These are phyloP conservation scores for Ogataea nakhonphanomensis DNA, from an alignment of 805 yeast species.

Conservation along the genomic window DNA sequence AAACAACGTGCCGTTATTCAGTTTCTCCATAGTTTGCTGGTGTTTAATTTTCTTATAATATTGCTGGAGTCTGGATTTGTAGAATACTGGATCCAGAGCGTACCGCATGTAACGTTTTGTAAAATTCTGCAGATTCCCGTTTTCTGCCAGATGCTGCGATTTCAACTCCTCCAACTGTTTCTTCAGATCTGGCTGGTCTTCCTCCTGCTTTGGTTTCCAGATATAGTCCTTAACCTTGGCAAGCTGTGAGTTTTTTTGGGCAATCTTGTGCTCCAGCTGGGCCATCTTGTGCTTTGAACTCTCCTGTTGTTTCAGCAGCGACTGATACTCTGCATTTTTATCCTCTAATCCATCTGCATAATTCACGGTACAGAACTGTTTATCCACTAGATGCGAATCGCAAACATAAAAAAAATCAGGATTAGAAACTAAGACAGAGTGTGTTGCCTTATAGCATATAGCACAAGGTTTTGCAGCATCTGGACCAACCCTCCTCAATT, in stretches of 20 bases:
- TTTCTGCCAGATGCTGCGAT: not conserved
- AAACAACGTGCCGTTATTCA: slow-evolving; percentile 37
- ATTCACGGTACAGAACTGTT: slow-evolving; percentile 37
- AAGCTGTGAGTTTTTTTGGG: slow-evolving; percentile 18
- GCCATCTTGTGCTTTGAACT: slow-evolving; percentile 26
- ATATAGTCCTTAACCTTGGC: slow-evolving; percentile 26
- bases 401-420: slow-evolving; percentile 56
- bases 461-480: slow-evolving; percentile 43
- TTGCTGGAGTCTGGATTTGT: slow-evolving; percentile 37
- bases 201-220: slow-evolving; percentile 19
- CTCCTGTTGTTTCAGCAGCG: slow-evolving; percentile 16
- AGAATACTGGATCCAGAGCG: slow-evolving; percentile 40
- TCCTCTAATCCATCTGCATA: slow-evolving; percentile 30
- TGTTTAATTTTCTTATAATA: slow-evolving; percentile 34
- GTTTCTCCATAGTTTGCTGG: slow-evolving; percentile 31
- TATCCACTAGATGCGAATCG: slow-evolving; percentile 44
- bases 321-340: slow-evolving; percentile 7
- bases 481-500: slow-evolving; percentile 39
- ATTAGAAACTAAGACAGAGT: slow-evolving; percentile 41
- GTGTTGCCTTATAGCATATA: slow-evolving; percentile 49
- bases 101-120: slow-evolving; percentile 36
- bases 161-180: slow-evolving; percentile 1
- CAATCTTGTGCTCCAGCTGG: slow-evolving; percentile 35
- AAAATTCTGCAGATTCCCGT: slow-evolving; percentile 18
- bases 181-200: slow-evolving; percentile 8